Evolutionary conservation across 768 basidiomycete genomes (phyloP).

Genomic region (Termitomyces sp.): DNA sequence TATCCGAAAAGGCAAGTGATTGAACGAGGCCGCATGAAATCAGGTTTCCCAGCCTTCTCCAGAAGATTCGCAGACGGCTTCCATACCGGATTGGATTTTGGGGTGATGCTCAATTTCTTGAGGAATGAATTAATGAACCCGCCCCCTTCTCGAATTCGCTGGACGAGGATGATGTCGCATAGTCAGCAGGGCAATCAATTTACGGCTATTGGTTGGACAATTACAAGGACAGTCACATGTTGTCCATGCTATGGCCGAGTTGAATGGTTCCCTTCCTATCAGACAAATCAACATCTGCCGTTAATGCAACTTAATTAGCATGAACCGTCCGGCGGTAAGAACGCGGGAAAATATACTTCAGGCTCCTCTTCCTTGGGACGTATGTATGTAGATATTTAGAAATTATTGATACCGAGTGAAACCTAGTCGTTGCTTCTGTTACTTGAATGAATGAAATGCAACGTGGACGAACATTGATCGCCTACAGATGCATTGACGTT

Average conservation of each 20-base stretch:
- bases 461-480: not conserved
- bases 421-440: not conserved
- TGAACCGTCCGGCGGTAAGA: not conserved
- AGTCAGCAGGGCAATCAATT: not conserved
- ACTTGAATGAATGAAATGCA: not conserved
- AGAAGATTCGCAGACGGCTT: slow-evolving; percentile 2
- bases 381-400: not conserved
- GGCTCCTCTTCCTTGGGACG: not conserved
- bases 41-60: not conserved
- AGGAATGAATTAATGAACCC: not conserved
- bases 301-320: not conserved
- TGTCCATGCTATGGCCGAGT: not conserved
- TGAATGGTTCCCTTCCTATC: not conserved
- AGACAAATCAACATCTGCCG: not conserved
- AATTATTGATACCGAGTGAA: not conserved
- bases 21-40: not conserved
- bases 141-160: not conserved
- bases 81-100: not conserved
- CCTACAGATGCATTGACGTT: not conserved
- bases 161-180: not conserved
- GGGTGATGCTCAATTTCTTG: not conserved
- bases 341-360: not conserved
- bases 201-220: not conserved
- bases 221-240: not conserved
- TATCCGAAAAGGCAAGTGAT: not conserved